Percentiles rank a stretch among this genome's conserved stretches.
phyloP scores from a whole-genome alignment of 2,329 filamentous ascomycete species.

The Xylaria sp. region DNA sequence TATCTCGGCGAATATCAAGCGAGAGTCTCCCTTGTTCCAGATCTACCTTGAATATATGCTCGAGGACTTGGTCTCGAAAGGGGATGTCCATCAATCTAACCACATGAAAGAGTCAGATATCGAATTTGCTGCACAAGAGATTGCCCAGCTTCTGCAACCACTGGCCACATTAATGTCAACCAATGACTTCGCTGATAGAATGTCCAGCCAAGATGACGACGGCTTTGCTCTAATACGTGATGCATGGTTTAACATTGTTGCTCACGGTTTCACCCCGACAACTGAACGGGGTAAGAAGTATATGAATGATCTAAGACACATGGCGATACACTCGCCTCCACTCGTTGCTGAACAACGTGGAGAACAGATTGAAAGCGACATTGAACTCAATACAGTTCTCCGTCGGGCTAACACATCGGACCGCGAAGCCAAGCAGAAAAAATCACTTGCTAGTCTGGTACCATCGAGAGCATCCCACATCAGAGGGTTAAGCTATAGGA shows the following conservation, averaged over 20 bases:
- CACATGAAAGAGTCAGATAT: slow-evolving; percentile 78
- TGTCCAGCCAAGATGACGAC: slow-evolving; percentile 64
- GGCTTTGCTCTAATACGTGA: slow-evolving; percentile 78
- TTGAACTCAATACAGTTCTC: slow-evolving; percentile 93
- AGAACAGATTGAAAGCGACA: slow-evolving; percentile 91
- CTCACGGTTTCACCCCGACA: slow-evolving; percentile 83
- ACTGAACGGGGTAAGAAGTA: slow-evolving; percentile 77
- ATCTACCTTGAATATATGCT: slow-evolving; percentile 85
- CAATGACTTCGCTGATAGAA: slow-evolving; percentile 59
- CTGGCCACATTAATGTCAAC: slow-evolving; percentile 82
- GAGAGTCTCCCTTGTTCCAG: slow-evolving; percentile 76
- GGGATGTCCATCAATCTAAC: slow-evolving; percentile 78
- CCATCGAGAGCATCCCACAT: slow-evolving; percentile 81
- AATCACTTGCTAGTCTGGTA: slow-evolving; percentile 73
- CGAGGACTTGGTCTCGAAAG: slow-evolving; percentile 86
- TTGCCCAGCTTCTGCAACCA: slow-evolving; percentile 84
- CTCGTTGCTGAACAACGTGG: slow-evolving; percentile 87
- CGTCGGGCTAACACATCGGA: slow-evolving; percentile 83
- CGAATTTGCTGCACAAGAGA: slow-evolving; percentile 83
- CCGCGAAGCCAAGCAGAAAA: slow-evolving; percentile 80
- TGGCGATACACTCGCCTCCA: slow-evolving; percentile 87
- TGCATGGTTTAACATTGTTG: slow-evolving; percentile 97
- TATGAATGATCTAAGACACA: slow-evolving; percentile 75
- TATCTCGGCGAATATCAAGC: slow-evolving; percentile 72
- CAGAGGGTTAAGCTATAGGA: slow-evolving; percentile 81